Evolutionary conservation across 1,284 basidiomycete species (phyloP), one percentile per base, ranked within the genome.

Genomic region (Prillingera fragicola): DNA sequence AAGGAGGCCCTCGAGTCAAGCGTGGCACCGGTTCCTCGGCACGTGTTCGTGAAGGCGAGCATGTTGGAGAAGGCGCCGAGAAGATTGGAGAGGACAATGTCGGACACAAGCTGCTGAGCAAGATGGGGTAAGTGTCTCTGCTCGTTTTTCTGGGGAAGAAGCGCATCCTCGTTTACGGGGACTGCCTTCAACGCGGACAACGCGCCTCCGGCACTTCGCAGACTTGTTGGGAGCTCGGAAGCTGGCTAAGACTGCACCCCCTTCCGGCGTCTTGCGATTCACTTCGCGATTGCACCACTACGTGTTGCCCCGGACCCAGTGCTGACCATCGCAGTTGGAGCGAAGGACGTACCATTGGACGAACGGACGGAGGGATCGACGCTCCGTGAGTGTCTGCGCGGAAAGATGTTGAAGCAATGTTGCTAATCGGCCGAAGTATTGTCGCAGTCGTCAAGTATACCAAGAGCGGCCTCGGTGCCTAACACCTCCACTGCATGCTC

Each of bases 391-490:
- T 68, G 14, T 32, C 18, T 19, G 9, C n/a, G n/a, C n/a, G 2
- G n/a, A 17, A 7, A 7, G 29, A 3, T n/a, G 13, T 5, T 15
- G 29, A 10, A 8, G 31, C 28, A 14, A 14, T 5, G 14, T 22
- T 14, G 28, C 24, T 48, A 17, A 37, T 49, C 45, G 50, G 49
- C 50, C 45, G 51, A 50, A 73, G 71, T 2, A 70, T 73, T 46
- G 59, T 72, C 32, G 71, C 71, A 0, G 63, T 72, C 12, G 70
- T 73, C 28, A 73, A 73, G 54, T 68, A 70, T 43, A 70, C 69
- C n/a, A 73, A 73, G 59, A 59, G 52, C 18, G 71, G 71, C 34
- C 54, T 73, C 1, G 71, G 71, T n/a, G 62, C 65, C 6, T 67
- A 48, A 49, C 2, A 23, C 19, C 13, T n/a, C n/a, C n/a, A n/a